Evolutionary conservation across 2,329 filamentous ascomycete species (phyloP), one percentile per base, ranked within the genome.

Genomic region (Paecilomyces niveus): DNA sequence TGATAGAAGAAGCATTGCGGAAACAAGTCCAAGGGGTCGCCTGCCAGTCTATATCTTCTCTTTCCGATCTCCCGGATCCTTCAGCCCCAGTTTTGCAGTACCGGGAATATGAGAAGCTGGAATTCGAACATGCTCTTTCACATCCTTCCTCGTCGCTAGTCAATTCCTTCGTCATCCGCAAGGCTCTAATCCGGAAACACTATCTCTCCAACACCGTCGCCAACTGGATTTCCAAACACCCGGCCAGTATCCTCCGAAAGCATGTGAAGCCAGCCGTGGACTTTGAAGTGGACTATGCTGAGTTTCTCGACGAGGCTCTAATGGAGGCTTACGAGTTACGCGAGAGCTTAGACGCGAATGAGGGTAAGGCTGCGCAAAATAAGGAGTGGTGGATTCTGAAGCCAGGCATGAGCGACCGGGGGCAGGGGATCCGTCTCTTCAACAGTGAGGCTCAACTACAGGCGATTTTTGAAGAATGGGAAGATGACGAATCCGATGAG

Each of bases 381-480:
- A 81, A 83, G 59, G 86, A 95, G 71, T 99, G 93, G 93, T 99
- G 94, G 94, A 97, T 99, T 64, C 74, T 99, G 60, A 99, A 99
- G 76, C 93, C 94, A 0, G 89, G 93, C 8, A 97, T 99, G 94
- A 96, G 91, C 72, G 94, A 99, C 71, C 84, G 93, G 24, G 94
- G 93, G 0, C 92, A 97, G 71, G 94, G 94, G 0, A 97, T 99
- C 59, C 80, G 90, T 45, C 78, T 99, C 0, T 99, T 99, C 73
- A 89, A 85, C 66, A 90, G 86, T 2, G 89, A 94, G 78, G 86
- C 88, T 58, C 87, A 96, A 69, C 78, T 99, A n/a, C 88, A 89
- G 61, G 81, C 71, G 13, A 94, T 99, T 57, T 99, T 97, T 69
- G 91, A 97, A 65, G 87, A 85, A 58, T 99, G 94, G 92, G 93